These are phyloP conservation scores for Rugonectria rugulosa DNA, from an alignment of 2,329 filamentous ascomycete genomes.

Conservation along the genomic window DNA sequence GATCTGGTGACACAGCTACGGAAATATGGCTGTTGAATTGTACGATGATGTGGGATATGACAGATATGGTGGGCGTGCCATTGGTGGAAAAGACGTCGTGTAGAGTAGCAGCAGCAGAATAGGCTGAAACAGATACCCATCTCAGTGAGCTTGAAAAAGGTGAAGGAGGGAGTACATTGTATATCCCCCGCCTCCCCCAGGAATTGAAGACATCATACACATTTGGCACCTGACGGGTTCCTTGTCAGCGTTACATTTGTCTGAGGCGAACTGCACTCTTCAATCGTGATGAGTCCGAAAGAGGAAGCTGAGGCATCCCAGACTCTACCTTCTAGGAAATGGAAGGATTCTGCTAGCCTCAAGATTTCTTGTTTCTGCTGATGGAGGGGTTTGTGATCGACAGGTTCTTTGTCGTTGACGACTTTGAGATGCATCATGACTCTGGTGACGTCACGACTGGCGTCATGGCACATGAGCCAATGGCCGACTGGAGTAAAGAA, in stretches of 20 bases:
- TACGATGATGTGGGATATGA: constrained; percentile 16
- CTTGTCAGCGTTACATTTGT: neutral
- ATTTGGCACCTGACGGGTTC: neutral
- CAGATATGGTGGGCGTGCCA: constrained; percentile 22
- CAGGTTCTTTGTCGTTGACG: neutral
- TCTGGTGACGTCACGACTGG: constrained; percentile 29
- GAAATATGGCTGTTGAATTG: constrained; percentile 14
- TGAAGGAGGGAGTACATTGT: too few species aligned
- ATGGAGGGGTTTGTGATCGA: neutral
- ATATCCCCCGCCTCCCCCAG: constrained; percentile 27
- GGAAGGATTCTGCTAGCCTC: neutral
- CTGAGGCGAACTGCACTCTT: constrained; percentile 9
- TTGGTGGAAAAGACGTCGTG: constrained; percentile 22
- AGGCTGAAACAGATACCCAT: constrained; percentile 34
- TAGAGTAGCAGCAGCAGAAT: constrained; percentile 21
- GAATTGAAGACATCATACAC: constrained; percentile 27
- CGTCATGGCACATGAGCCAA: neutral
- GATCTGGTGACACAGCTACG: neutral
- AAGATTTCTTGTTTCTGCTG: neutral
- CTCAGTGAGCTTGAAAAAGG: constrained; percentile 36
- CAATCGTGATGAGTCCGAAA: neutral
- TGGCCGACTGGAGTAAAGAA: neutral
- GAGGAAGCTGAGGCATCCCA: too few species aligned
- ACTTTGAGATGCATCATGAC: constrained; percentile 36
- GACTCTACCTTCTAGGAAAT: neutral